These are phyloP conservation scores for Quercus bicolor DNA, from an alignment of 306 rosid genomes.

Conservation along the genomic window DNA sequence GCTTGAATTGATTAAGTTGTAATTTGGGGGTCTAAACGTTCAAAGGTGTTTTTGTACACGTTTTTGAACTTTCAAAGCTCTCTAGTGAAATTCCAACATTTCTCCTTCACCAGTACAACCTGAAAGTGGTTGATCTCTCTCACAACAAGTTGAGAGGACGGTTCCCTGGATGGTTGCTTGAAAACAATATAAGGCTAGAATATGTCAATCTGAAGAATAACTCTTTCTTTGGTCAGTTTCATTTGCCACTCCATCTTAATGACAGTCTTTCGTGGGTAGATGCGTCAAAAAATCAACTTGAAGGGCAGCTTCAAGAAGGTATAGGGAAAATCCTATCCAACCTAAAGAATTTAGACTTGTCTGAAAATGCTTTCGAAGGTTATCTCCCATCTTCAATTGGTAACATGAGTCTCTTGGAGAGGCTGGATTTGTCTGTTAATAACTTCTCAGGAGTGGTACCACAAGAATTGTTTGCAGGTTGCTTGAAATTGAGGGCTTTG, in stretches of 20 bases:
- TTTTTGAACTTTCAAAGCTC: too few species aligned
- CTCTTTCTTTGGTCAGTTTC: not conserved
- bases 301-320: not conserved
- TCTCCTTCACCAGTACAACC: not conserved
- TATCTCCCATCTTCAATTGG: not conserved
- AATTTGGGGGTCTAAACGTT: too few species aligned
- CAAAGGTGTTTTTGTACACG: too few species aligned
- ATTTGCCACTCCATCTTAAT: not conserved
- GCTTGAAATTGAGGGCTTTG: rapidly evolving
- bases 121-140: conserved; percentile 2
- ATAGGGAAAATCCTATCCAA: not conserved
- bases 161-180: not conserved
- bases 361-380: conserved; percentile 2
- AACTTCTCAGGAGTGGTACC: not conserved
- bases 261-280: not conserved
- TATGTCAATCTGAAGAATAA: not conserved
- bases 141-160: not conserved
- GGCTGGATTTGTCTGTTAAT: not conserved
- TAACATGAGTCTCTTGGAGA: not conserved
- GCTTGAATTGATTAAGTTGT: too few species aligned
- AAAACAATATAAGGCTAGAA: not conserved
- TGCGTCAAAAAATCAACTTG: not conserved
- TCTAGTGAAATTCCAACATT: not conserved
- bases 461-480: not conserved
- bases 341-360: not conserved